Conservation (phyloP, 805 yeast genomes). For the Candida alai region DNA sequence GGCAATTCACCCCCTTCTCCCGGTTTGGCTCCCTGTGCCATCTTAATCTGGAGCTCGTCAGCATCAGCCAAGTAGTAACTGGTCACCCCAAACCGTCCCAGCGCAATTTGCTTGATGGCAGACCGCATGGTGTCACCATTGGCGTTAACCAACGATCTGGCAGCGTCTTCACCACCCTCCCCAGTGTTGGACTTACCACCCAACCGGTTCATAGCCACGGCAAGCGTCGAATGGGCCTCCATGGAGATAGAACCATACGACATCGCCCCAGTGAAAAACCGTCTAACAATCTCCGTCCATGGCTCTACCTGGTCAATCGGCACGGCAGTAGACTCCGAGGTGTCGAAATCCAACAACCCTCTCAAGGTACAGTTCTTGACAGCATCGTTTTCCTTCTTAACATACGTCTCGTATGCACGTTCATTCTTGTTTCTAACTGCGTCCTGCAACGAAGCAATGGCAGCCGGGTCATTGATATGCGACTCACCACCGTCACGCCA, state of each 20-base stretch:
- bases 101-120: constrained; percentile 97
- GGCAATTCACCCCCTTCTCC: constrained; percentile 99
- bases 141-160: constrained; percentile 71
- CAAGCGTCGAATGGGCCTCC: constrained; percentile 97
- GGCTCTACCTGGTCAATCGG: constrained; percentile 99
- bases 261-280: constrained; percentile 99
- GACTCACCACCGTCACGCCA: constrained; percentile 99
- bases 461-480: constrained; percentile 91
- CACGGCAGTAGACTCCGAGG: constrained; percentile 61
- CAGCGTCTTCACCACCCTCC: constrained; percentile 99
- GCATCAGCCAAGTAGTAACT: constrained; percentile 93
- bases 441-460: constrained; percentile 93
- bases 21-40: constrained; percentile 99
- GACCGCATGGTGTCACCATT: constrained; percentile 98
- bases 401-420: constrained; percentile 84
- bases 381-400: constrained; percentile 87
- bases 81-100: constrained; percentile 97
- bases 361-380: constrained; percentile 89
- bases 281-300: constrained; percentile 97
- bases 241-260: constrained; percentile 97
- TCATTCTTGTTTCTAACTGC: constrained; percentile 98
- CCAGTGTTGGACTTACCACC: constrained; percentile 99
- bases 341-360: constrained; percentile 91
- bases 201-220: constrained; percentile 96
- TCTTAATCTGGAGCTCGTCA: constrained; percentile 94